Base-by-base conservation (phyloP, 768 basidiomycete genomes). In the Austroboletus festivus region DNA sequence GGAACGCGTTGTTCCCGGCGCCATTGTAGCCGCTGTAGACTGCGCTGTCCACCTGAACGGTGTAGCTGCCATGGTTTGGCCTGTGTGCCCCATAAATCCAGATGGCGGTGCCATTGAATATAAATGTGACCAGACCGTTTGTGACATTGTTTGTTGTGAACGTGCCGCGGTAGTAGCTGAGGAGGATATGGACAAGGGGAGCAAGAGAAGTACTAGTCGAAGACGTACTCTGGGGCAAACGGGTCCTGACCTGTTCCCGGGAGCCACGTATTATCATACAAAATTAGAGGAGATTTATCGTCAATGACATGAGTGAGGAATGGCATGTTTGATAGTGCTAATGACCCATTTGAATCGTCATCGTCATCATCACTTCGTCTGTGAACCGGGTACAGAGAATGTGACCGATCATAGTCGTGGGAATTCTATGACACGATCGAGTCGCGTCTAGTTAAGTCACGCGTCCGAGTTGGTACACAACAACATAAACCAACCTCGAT, bases 1-100 rank as follows among this genome's bases (percentile, higher is more conserved):
- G 75, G 53, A 74, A 80, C 18, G 58, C 18, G 26, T 54, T 40
- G 37, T 56, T 58, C 28, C 42, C 44, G 9, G 50, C 35, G 11
- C 75, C 76, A 47, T 67, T 67, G 18, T 51, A 44, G 22, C 50
- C 41, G 13, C 63, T 47, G 38, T 60, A 71, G 24, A 47, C 50
- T 10, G 41, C 54, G 23, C 63, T 47, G 59, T 82, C 78, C 1
- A 80, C 57, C 24, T 62, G 59, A 35, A 80, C 68, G 26, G 64
- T 63, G 53, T 71, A 82, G 11, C 45, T 54, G 0, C 80, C 78
- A 54, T 79, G 76, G 45, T 77, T 77, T 6, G 47, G 34, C 20
- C 78, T 69, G 45, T 76, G 75, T 2, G 77, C 72, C 8, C 81
- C 81, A 48, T 71, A 81, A 10, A 81, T 58, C 63, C 71, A 70